Evolutionary conservation across 192 early-diverging fungal genomes (phyloP), one percentile per base, ranked within the genome.

Genomic region (Entomortierella beljakovae): DNA sequence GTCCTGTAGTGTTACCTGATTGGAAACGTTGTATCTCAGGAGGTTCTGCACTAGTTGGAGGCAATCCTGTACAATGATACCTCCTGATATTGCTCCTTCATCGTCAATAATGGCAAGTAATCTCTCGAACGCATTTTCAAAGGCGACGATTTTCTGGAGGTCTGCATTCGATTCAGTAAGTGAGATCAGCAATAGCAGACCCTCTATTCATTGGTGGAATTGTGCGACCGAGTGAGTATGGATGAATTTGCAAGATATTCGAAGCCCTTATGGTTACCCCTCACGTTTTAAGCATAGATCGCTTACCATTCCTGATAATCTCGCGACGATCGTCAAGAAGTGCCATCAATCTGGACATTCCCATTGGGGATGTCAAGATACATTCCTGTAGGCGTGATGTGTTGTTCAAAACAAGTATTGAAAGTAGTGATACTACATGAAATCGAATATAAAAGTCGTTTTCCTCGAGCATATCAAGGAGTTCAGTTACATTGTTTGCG

Each of bases 141-240:
- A 99, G 16, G 98, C 97, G 53, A 99, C 94, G 66, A 99, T 95
- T 86, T 99, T 98, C 85, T 99, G 98, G 28, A 99, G 93, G 60
- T 98, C 97, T 11, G 95, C 93, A 81, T 97, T 97, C 46, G 84
- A 89, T 56, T 93, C 88, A n/a, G 97, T 97, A 49, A 99, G 87
- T 0, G 94, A 87, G 58, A 98, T 98, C 71, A 99, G 67, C 29
- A 99, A 80, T 66, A 97, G 82, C 11, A 99, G 84, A 8, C 94
- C 94, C 90, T 98, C 97, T 96, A 81, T 48, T 16, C n/a, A 22
- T 40, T 9, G 26, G 51, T 31, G n/a, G 31, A 49, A 23, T 57
- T 20, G 28, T 57, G 31, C 26, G 5, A 54, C 10, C 42, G 23
- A 50, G 23, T 22, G n/a, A 56, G 25, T 46, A 49, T 20, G 9